A percentile compares a stretch with the other conserved stretches of the same genome.
Conservation (phyloP, 805 yeast species). For the Zygosaccharomyces gambellarensis region DNA sequence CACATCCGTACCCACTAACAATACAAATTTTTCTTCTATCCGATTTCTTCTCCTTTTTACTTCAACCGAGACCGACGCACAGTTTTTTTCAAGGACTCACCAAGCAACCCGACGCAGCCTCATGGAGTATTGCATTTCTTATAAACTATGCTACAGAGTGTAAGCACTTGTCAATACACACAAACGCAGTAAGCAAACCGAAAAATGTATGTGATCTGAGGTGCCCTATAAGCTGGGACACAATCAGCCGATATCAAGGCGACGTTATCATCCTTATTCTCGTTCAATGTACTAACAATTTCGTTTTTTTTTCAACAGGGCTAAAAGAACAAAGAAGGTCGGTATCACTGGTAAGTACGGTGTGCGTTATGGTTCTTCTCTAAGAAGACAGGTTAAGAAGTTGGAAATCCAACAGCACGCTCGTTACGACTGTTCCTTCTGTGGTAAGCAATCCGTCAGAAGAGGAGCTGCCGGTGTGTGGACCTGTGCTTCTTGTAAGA, state of each 20-base stretch:
- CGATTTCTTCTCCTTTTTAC: not conserved
- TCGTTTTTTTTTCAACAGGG: constrained; percentile 48
- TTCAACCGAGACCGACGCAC: constrained; percentile 2
- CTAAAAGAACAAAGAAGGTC: constrained; percentile 99
- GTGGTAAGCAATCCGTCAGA: constrained; percentile 98
- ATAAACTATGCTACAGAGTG: constrained; percentile 1
- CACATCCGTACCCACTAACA: not conserved
- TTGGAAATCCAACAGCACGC: constrained; percentile 99
- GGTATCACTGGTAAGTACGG: constrained; percentile 99
- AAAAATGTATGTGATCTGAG: constrained; percentile 3
- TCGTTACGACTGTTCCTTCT: constrained; percentile 98
- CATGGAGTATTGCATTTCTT: constrained; percentile 1
- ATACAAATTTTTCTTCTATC: not conserved
- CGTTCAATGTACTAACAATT: constrained; percentile 10
- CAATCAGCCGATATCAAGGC: not conserved
- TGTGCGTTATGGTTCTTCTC: constrained; percentile 99
- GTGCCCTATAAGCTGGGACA: not conserved
- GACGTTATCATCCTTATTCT: not conserved
- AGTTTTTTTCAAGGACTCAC: constrained; percentile 1
- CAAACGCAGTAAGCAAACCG: constrained; percentile 3
- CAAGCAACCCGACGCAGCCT: not conserved
- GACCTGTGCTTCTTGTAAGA: constrained; percentile 90
- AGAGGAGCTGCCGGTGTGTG: constrained; percentile 99
- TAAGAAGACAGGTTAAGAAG: constrained; percentile 99
- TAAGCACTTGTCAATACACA: not conserved